Percentiles rank a stretch among this genome's conserved stretches.
Evolutionary conservation across 257 asterid genomes (phyloP).

Genomic region (Solanum bulbocastanum): DNA sequence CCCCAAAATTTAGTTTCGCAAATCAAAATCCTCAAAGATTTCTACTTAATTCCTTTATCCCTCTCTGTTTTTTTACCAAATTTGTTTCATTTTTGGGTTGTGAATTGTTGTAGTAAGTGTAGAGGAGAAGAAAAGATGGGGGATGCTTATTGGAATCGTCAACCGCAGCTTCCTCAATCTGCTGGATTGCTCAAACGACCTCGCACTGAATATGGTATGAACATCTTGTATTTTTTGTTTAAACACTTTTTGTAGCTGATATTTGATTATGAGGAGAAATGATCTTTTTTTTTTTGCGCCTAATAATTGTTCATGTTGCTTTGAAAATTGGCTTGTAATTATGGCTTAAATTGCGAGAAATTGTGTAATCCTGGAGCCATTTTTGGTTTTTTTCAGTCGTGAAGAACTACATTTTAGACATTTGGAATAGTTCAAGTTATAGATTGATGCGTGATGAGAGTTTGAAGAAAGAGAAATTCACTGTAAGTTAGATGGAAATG

Average conservation of each 20-base stretch:
- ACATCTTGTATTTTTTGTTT: neutral
- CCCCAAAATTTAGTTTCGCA: neutral
- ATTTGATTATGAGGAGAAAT: neutral
- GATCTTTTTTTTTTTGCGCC: neutral
- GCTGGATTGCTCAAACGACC: constrained; percentile 33
- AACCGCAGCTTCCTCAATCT: constrained; percentile 14
- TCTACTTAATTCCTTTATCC: neutral
- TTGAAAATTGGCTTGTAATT: neutral
- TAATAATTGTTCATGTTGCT: neutral
- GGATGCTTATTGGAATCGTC: constrained; percentile 37
- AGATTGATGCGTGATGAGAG: neutral
- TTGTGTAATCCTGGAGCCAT: neutral
- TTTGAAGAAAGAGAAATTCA: neutral
- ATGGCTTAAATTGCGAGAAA: neutral
- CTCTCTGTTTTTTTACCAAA: neutral
- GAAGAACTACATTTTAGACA: neutral
- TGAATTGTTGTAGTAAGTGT: neutral
- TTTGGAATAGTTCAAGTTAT: neutral
- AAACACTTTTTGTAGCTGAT: neutral
- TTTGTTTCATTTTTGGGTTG: neutral
- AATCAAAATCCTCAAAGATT: constrained; percentile 1
- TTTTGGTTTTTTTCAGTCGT: neutral
- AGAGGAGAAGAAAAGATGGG: constrained; percentile 25
- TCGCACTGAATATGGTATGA: constrained; percentile 32
- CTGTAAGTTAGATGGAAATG: neutral